Conservation (phyloP, 106 monocot genomes). For the Xerophyta viscosa region DNA sequence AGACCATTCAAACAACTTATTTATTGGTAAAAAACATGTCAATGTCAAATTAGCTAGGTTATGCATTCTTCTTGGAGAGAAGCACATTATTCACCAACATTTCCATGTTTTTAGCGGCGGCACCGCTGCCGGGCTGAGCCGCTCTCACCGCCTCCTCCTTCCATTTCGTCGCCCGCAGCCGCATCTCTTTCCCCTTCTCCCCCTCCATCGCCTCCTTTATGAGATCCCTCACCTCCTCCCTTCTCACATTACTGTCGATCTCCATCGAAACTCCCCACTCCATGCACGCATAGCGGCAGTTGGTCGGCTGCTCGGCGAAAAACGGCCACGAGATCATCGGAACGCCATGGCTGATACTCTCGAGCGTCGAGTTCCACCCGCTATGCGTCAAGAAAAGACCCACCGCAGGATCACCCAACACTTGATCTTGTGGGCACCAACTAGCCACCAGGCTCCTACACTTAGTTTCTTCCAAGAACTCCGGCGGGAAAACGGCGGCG, state of each 20-base stretch:
- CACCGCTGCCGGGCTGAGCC: not conserved
- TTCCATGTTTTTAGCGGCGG: not conserved
- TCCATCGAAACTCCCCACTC: conserved; percentile 7
- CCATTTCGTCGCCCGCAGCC: conserved; percentile 3
- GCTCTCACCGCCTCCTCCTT: conserved; percentile 1
- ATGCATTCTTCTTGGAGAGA: too few relatives aligned
- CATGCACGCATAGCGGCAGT: not conserved
- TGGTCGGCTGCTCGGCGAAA: not conserved
- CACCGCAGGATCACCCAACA: not conserved
- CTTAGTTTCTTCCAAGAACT: not conserved
- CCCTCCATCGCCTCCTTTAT: conserved; percentile 3
- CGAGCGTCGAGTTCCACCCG: too few relatives aligned
- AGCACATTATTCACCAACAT: conserved; percentile 1
- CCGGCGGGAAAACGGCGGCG: not conserved
- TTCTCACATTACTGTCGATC: conserved; percentile 7
- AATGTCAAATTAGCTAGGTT: too few relatives aligned
- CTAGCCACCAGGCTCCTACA: not conserved
- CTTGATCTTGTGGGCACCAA: conserved; percentile 6
- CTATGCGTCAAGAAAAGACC: not conserved
- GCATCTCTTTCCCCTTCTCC: not conserved
- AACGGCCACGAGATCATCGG: too few relatives aligned
- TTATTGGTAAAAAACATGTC: too few relatives aligned
- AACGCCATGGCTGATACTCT: not conserved
- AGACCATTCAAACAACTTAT: too few relatives aligned
- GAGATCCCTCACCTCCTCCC: not conserved